phyloP scores from a whole-genome alignment of 1,284 basidiomycete genomes.

The Trichosporon sp. region DNA sequence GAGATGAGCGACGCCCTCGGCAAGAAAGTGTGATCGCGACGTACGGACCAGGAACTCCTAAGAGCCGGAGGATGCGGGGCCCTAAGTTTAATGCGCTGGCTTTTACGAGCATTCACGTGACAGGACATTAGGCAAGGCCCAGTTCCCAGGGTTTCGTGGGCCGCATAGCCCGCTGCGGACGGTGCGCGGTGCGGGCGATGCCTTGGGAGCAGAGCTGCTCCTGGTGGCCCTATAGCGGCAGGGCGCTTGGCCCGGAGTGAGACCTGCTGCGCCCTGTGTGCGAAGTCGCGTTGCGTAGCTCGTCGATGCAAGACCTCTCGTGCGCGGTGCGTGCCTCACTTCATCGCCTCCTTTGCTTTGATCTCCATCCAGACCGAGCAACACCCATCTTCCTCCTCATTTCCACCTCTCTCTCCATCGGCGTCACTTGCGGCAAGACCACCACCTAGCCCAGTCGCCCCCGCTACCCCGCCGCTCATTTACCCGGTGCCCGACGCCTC shows the following conservation, averaged over 20 bases:
- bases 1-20: not conserved
- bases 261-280: not conserved
- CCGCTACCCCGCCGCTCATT: not conserved
- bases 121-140: not conserved
- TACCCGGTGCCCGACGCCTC: not conserved
- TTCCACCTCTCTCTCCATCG: not conserved
- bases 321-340: slow-evolving; percentile 1
- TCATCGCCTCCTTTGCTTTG: slow-evolving; percentile 5
- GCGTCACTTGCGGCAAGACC: not conserved
- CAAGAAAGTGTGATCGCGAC: not conserved
- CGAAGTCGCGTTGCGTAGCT: not conserved
- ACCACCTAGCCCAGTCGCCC: not conserved
- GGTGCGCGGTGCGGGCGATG: not conserved
- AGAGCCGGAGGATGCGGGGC: not conserved
- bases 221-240: not conserved
- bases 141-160: not conserved
- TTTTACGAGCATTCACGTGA: not conserved
- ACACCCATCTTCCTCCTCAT: not conserved
- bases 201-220: not conserved
- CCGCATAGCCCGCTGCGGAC: not conserved
- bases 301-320: not conserved
- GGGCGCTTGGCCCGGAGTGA: not conserved
- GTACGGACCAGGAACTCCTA: not conserved
- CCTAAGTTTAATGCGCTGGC: not conserved
- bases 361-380: not conserved